Evolutionary conservation across 1,139 yeast genomes (phyloP), one percentile per base, ranked within the genome.

Genomic region (Zygoascus sp.): DNA sequence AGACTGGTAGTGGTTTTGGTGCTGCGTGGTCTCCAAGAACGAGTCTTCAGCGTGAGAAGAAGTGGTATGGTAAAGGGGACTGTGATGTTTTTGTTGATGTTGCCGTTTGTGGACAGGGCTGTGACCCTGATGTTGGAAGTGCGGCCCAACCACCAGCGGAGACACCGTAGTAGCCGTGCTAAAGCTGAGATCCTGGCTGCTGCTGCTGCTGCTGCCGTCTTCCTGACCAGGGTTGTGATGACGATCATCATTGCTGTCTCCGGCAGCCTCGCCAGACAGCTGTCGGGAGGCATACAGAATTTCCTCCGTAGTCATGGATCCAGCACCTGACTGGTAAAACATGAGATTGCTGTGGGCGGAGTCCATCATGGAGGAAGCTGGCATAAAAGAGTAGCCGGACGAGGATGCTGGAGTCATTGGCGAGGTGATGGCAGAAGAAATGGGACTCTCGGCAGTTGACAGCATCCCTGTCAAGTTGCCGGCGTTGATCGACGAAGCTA

Each of bases 351-450:
- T 35, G 34, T 25, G 28, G 28, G 28, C n/a, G 17, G 36, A 19
- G 39, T 35, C 39, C 39, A 35, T 35, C 23, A 35, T 35, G 5
- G 39, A 20, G 16, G 39, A n/a, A 13, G 34, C 13, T n/a, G 11
- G 34, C 17, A 30, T 30, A 30, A 30, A 30, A 9, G 39, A 35
- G 8, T 35, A 21, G n/a, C 22, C 39, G 8, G 39, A 35, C 13
- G 35, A 8, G 10, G 37, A 30, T 11, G 35, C 25, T 19, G 42
- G 42, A 15, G 42, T 39, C 16, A 21, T 19, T 13, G 43, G 43
- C 7, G 43, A 40, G n/a, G 37, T 28, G n/a, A 40, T 32, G 20
- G 35, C 25, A 30, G 43, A 30, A 19, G 34, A 32, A n/a, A 22
- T 28, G 13, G 43, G 43, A 10, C 27, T 20, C 3, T 35, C 27